phyloP scores from a whole-genome alignment of 2,329 filamentous ascomycete genomes.

The Talaromyces marneffei region DNA sequence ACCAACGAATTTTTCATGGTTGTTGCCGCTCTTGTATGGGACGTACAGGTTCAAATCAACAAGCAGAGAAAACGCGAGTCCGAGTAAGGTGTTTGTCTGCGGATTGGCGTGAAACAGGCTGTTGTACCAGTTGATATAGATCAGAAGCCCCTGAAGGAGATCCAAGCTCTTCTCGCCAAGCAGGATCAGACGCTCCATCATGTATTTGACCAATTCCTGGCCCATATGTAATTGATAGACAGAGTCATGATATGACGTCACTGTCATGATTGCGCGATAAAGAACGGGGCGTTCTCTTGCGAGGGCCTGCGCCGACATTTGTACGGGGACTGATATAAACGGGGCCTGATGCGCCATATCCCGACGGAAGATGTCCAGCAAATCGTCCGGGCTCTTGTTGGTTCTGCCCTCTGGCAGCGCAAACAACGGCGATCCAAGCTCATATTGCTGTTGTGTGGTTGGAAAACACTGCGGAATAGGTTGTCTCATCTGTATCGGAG shows the following conservation, averaged over 20 bases:
- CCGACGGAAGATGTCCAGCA: slow-evolving; percentile 2
- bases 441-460: slow-evolving; percentile 5
- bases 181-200: slow-evolving; percentile 4
- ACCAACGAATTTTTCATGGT: neutral
- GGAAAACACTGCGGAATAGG: slow-evolving; percentile 3
- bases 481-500: neutral
- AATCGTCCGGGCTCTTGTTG: neutral
- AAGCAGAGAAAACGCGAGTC: slow-evolving; percentile 3
- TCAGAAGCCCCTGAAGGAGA: slow-evolving; percentile 5
- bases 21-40: slow-evolving; percentile 5
- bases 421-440: neutral
- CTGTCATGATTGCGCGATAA: slow-evolving; percentile 10
- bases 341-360: slow-evolving; percentile 7
- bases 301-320: slow-evolving; percentile 5
- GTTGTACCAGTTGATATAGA: slow-evolving; percentile 10
- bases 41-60: slow-evolving; percentile 8
- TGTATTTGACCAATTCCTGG: slow-evolving; percentile 1
- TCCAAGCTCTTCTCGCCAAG: slow-evolving; percentile 7
- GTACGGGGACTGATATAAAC: slow-evolving; percentile 6
- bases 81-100: slow-evolving; percentile 3
- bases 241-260: slow-evolving; percentile 6
- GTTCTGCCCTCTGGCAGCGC: neutral
- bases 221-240: slow-evolving; percentile 8
- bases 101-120: slow-evolving; percentile 1
- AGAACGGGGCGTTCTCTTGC: slow-evolving; percentile 3